Evolutionary conservation across 345 rosid genomes (phyloP), one percentile per base, ranked within the genome.

Genomic region (Euphorbia lathyris): DNA sequence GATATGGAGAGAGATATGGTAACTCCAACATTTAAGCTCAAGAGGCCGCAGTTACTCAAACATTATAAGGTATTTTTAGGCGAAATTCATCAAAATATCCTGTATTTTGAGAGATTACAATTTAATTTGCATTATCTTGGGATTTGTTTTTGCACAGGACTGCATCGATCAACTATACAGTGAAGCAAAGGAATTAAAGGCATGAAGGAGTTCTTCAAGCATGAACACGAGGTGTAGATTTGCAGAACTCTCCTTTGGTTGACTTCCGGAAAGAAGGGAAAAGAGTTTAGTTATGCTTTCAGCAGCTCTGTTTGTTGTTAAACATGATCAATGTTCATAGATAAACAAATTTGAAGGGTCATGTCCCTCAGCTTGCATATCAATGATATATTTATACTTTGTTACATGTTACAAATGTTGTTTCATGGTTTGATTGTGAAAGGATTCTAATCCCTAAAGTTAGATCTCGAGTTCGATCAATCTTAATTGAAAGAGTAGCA

Each of bases 1-100:
- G 93, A 90, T 80, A 87, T 95, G 47, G 97, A 86, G 72, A 83
- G 94, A 79, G 95, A 92, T 72, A 78, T 95, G 73, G 69, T 92
- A 68, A 95, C 97, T 34, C 97, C 97, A 36, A 92, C 99, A 13
- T 88, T 88, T 69, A 95, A 95, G 76, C 67, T 92, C 68, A 95
- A 92, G 84, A 89, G 99, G 77, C 97, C 99, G 4, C 97, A 95
- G 65, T 80, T 92, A 55, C 96, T 95, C 69, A 83, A 85, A 72
- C 79, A 78, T 72, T 95, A 95, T 85, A 86, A 88, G 96, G 98
- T 87, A 26, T n/a, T 26, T 45, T 13, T 4, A 1, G 8, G 5
- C 50, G 26, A n/a, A 20, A 20, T 55, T 61, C 22, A 36, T 26
- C 19, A 26, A 26, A 9, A 19, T 36, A 45, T 38, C 27, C 12